Conservation (phyloP, 352 stramenopile genomes). For the Phytophthora tentaculata region DNA sequence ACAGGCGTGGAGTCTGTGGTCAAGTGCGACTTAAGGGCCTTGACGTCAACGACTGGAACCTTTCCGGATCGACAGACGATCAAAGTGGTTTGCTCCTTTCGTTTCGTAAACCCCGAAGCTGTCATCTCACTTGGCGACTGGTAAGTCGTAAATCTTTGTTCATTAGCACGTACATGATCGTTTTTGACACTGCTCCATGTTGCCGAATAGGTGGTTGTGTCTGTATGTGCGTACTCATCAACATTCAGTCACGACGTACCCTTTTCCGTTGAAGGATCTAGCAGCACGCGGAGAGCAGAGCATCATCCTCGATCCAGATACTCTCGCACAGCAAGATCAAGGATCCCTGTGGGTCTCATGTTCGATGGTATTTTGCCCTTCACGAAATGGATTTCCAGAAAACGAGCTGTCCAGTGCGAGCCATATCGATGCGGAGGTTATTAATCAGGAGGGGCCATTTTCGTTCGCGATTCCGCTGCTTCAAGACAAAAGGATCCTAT, state of each 20-base stretch:
- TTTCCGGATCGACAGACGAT: constrained; percentile 35
- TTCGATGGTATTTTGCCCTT: constrained; percentile 50
- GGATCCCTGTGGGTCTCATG: constrained; percentile 41
- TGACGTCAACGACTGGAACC: constrained; percentile 18
- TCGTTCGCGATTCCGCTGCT: constrained; percentile 46
- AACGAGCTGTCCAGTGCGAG: neutral
- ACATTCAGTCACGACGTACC: constrained; percentile 39
- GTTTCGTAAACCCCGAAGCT: constrained; percentile 24
- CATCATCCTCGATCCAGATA: constrained; percentile 42
- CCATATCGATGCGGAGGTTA: neutral
- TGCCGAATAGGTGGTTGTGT: constrained; percentile 44
- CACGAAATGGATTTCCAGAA: neutral
- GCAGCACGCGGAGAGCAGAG: constrained; percentile 18
- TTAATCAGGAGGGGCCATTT: constrained; percentile 14
- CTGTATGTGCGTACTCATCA: constrained; percentile 41
- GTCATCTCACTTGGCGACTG: constrained; percentile 34
- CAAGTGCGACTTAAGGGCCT: constrained; percentile 26
- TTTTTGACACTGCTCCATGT: too few relatives aligned
- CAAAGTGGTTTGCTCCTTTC: constrained; percentile 30
- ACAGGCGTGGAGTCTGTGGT: constrained; percentile 38
- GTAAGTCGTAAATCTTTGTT: constrained; percentile 23
- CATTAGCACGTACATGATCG: constrained; percentile 1
- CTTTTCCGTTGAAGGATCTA: constrained; percentile 40
- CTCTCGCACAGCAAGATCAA: constrained; percentile 31
- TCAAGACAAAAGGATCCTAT: constrained; percentile 35